A percentile compares a stretch with the other conserved stretches of the same genome.
Conservation (phyloP, 495 filamentous ascomycete genomes). For the Clavariopsis aquatica region DNA sequence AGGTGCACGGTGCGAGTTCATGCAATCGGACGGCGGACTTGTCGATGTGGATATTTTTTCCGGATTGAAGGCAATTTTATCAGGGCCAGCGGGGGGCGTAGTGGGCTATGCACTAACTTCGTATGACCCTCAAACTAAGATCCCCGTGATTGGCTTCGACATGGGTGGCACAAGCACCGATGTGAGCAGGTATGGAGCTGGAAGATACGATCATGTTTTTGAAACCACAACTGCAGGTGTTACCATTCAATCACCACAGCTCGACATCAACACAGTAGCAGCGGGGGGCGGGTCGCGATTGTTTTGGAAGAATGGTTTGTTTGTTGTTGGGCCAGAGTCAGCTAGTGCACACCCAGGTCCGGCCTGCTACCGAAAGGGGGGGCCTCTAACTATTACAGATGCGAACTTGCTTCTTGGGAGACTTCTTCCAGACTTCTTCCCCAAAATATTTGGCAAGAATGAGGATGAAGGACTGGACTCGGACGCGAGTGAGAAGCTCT, state of each 20-base stretch:
- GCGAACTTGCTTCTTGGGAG: conserved; percentile 89
- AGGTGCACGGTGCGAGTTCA: conserved; percentile 75
- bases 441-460: conserved; percentile 91
- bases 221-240: conserved; percentile 96
- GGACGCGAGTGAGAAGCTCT: conserved; percentile 71
- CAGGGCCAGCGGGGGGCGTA: conserved; percentile 72
- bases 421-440: conserved; percentile 90
- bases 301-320: conserved; percentile 88
- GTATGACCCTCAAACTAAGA: conserved; percentile 82
- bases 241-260: conserved; percentile 89
- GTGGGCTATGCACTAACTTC: conserved; percentile 95
- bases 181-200: conserved; percentile 84
- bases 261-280: conserved; percentile 97
- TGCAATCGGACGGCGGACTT: conserved; percentile 81
- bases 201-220: conserved; percentile 94
- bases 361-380: conserved; percentile 92
- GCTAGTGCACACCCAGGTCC: conserved; percentile 92
- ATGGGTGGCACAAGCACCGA: conserved; percentile 97
- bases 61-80: conserved; percentile 73
- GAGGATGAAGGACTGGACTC: conserved; percentile 85
- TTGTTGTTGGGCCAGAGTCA: conserved; percentile 95
- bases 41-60: conserved; percentile 76
- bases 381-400: conserved; percentile 89
- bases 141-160: conserved; percentile 93
- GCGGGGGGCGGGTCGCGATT: conserved; percentile 89